A percentile compares a stretch with the other conserved stretches of the same genome.
Conservation (phyloP, 2,329 filamentous ascomycete genomes). For the Fusarium redolens region DNA sequence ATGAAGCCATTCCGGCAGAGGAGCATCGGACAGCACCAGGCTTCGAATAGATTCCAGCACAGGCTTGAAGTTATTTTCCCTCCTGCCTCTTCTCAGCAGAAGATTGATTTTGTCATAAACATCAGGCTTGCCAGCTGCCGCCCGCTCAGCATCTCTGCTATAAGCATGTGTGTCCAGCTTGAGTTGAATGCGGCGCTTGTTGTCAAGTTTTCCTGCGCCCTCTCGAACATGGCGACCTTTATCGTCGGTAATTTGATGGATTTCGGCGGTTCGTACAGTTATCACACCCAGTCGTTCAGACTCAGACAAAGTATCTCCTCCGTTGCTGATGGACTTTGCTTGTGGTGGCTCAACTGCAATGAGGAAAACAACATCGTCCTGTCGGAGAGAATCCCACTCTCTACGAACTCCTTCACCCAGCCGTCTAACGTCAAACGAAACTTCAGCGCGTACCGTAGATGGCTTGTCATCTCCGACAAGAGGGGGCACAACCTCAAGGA, state of each 20-base stretch:
- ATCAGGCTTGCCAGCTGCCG: constrained; percentile 75
- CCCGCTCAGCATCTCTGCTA: constrained; percentile 76
- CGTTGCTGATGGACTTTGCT: constrained; percentile 65
- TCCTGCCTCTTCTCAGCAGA: constrained; percentile 81
- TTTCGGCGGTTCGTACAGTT: constrained; percentile 82
- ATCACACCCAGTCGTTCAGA: constrained; percentile 74
- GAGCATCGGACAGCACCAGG: constrained; percentile 85
- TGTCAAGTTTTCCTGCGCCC: constrained; percentile 68
- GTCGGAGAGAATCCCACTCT: constrained; percentile 90
- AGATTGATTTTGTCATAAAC: constrained; percentile 89
- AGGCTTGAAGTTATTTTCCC: constrained; percentile 97
- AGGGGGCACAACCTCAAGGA: constrained; percentile 86
- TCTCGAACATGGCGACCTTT: constrained; percentile 80
- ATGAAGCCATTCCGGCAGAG: constrained; percentile 90
- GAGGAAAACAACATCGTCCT: constrained; percentile 91
- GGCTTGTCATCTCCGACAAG: constrained; percentile 85
- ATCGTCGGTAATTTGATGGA: constrained; percentile 88
- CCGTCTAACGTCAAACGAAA: constrained; percentile 83
- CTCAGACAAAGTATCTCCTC: constrained; percentile 55
- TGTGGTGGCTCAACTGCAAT: constrained; percentile 76
- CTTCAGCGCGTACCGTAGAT: constrained; percentile 87
- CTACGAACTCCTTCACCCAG: constrained; percentile 79
- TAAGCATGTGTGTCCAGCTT: constrained; percentile 85
- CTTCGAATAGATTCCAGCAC: constrained; percentile 92
- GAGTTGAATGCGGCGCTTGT: constrained; percentile 78